Evolutionary conservation across 495 filamentous ascomycete species (phyloP), one percentile per base, ranked within the genome.

Genomic region (Penicillium daleae): DNA sequence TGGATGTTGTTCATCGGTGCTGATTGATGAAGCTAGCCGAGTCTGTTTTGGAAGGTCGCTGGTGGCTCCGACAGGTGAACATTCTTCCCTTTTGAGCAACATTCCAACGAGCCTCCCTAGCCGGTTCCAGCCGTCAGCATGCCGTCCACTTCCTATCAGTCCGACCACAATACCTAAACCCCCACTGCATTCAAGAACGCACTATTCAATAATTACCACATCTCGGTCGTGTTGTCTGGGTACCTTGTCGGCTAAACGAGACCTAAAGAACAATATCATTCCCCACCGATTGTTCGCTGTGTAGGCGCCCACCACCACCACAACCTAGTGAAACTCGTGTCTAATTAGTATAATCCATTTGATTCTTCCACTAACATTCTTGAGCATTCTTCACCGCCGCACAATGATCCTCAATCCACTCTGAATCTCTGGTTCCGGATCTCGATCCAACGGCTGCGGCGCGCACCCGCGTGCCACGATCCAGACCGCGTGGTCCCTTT

Each of bases 401-500:
- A 52, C 21, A 17, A 33, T 12, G n/a, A 54, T 32, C 48, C n/a
- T n/a, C n/a, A n/a, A n/a, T n/a, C n/a, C n/a, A n/a, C n/a, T n/a
- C n/a, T n/a, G 29, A 31, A 7, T 31, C 3, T 13, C 48, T 31
- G 51, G 51, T 54, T 56, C 15, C 53, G 24, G 53, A 35, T 50
- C 37, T 6, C 27, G 40, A 48, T 22, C 29, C 22, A 68, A 62
- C 37, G 66, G 62, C 27, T 32, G n/a, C n/a, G n/a, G n/a, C n/a
- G n/a, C n/a, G n/a, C 17, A 24, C 33, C 53, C 17, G 13, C 24
- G 17, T 21, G 39, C 40, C 40, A 59, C 57, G 27, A 29, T 49
- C 31, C 15, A 51, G 21, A 24, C 1, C 66, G 56, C 66, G 63
- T 68, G 66, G 66, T 60, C 17, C 31, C 63, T 63, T 57, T 63